Conservation (phyloP, 75 land plant genomes). For the Isoetes taiwanensis region DNA sequence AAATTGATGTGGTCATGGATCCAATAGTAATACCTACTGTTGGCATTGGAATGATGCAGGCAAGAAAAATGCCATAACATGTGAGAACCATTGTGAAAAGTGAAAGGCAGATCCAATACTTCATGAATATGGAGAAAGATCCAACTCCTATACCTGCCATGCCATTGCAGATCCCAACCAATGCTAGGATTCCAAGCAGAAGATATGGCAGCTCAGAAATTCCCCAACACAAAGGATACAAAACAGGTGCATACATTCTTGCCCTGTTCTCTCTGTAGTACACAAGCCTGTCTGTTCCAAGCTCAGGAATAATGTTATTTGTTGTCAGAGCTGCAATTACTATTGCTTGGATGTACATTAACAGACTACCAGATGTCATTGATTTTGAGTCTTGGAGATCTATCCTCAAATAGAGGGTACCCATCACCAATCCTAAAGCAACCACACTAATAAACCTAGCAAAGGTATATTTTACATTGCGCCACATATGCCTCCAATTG, state of each 20-base stretch:
- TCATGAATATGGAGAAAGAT: neutral
- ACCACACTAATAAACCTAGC: neutral
- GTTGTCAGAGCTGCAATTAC: neutral
- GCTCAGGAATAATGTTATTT: neutral
- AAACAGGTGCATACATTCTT: neutral
- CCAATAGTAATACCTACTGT: neutral
- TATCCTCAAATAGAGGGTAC: neutral
- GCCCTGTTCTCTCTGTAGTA: neutral
- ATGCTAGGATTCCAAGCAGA: neutral
- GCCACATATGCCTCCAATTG: neutral
- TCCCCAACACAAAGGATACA: neutral
- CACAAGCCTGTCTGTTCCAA: neutral
- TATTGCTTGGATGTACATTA: conserved; percentile 1
- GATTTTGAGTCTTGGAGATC: neutral
- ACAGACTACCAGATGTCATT: neutral
- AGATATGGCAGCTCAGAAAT: conserved; percentile 1
- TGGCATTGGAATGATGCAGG: neutral
- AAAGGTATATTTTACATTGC: neutral
- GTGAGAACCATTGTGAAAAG: neutral
- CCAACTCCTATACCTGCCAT: conserved; percentile 1
- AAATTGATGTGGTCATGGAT: neutral
- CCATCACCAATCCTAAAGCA: neutral
- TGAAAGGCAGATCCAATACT: neutral
- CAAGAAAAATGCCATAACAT: conserved; percentile 3
- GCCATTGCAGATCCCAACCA: neutral